Evolutionary conservation across 192 early-diverging fungal genomes (phyloP).

Genomic region (Chytriomyces hyalinus): DNA sequence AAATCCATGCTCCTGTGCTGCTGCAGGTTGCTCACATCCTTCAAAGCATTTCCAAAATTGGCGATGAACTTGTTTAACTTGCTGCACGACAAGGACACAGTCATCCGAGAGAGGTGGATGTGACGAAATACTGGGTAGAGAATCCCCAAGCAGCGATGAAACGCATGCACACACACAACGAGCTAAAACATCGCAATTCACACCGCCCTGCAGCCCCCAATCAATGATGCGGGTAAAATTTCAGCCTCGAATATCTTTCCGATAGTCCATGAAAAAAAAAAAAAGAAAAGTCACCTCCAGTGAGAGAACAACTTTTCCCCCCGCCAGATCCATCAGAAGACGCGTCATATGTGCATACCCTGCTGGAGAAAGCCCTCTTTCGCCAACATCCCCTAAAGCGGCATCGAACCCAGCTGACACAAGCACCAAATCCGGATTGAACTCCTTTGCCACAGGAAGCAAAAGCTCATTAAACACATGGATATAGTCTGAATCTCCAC

Average conservation of each 20-base stretch:
- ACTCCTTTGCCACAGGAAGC: conserved; percentile 84
- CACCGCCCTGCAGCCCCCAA: conserved; percentile 70
- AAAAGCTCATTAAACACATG: conserved; percentile 79
- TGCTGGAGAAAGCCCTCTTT: conserved; percentile 77
- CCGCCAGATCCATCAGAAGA: conserved; percentile 72
- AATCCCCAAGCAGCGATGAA: conserved; percentile 70
- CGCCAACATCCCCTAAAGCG: conserved; percentile 82
- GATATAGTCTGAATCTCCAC: conserved; percentile 87
- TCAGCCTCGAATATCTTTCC: neutral
- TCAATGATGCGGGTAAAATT: neutral
- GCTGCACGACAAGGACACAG: neutral
- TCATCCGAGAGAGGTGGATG: conserved; percentile 4
- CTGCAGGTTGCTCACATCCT: neutral
- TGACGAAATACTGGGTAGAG: conserved; percentile 1
- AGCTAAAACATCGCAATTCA: conserved; percentile 78
- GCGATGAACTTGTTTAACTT: neutral
- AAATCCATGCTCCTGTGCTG: neutral
- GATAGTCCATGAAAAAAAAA: neutral
- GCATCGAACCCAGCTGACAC: conserved; percentile 94
- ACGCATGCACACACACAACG: conserved; percentile 79
- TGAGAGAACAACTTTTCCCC: conserved; percentile 76
- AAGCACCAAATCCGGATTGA: conserved; percentile 77
- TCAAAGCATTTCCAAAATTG: conserved; percentile 13
- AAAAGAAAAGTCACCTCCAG: conserved; percentile 62
- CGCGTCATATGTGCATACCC: conserved; percentile 89